These are phyloP conservation scores for Coniochaeta sp. DNA, from an alignment of 2,329 filamentous ascomycete genomes.

Conservation along the genomic window DNA sequence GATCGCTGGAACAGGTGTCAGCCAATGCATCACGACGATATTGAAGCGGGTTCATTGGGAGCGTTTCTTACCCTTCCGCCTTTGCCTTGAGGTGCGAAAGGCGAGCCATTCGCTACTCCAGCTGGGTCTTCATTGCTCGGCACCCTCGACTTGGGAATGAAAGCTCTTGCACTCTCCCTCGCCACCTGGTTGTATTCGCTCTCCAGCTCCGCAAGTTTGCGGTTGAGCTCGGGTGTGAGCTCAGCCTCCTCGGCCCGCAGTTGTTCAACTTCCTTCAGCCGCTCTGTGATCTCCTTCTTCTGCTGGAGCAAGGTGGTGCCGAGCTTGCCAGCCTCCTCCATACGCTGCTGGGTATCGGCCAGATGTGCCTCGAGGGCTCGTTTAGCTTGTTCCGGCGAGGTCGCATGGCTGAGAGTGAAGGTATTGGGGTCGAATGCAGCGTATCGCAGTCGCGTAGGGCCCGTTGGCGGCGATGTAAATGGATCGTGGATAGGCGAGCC, in stretches of 20 bases:
- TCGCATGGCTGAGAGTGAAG: slow-evolving; percentile 66
- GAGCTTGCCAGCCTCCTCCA: slow-evolving; percentile 84
- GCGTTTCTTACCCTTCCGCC: slow-evolving; percentile 41
- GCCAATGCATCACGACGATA: neutral
- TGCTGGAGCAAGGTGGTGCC: slow-evolving; percentile 84
- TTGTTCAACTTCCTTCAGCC: slow-evolving; percentile 76
- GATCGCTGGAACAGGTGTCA: slow-evolving; percentile 45
- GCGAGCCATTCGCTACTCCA: slow-evolving; percentile 30
- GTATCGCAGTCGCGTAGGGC: slow-evolving; percentile 57
- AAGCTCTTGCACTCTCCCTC: slow-evolving; percentile 79
- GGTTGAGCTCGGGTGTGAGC: slow-evolving; percentile 72
- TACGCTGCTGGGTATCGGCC: slow-evolving; percentile 81
- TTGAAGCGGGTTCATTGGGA: neutral
- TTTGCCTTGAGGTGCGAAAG: slow-evolving; percentile 44
- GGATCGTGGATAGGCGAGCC: slow-evolving; percentile 37
- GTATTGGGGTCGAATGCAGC: slow-evolving; percentile 76
- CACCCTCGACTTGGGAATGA: slow-evolving; percentile 76
- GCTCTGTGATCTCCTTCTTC: slow-evolving; percentile 72
- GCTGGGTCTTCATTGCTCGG: slow-evolving; percentile 54
- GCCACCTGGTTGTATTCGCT: slow-evolving; percentile 93
- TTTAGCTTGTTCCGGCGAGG: slow-evolving; percentile 81
- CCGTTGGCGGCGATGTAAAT: slow-evolving; percentile 42
- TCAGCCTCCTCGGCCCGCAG: slow-evolving; percentile 70
- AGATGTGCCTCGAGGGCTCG: slow-evolving; percentile 86
- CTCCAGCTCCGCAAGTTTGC: slow-evolving; percentile 79